Evolutionary conservation across 2,329 filamentous ascomycete genomes (phyloP), one percentile per base, ranked within the genome.

Genomic region (Rutstroemia sp.): DNA sequence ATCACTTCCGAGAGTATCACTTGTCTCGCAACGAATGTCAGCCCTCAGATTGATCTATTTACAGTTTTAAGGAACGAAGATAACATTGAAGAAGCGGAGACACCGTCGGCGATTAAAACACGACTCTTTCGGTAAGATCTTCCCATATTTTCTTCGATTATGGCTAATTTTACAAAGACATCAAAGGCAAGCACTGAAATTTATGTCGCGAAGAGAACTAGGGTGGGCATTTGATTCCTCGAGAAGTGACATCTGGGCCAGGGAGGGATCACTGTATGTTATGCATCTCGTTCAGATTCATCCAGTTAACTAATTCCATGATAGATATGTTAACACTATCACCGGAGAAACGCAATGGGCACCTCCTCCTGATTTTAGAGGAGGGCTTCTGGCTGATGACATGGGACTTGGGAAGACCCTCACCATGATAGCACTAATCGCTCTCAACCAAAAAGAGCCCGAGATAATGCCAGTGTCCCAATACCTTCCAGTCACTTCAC

Each of bases 401-500:
- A 96, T 96, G 91, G 91, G 91, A 21, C 58, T 96, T 5, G 91
- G 91, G 21, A 95, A 95, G 73, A 96, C 91, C 0, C 86, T 34
- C 94, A 92, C 67, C 89, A 95, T 66, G 87, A 87, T 0, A 68
- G 73, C 62, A 73, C 77, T 63, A 76, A 81, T 59, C 4, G 81
- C 39, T 42, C 30, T 34, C 30, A 34, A 34, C 9, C 8, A 34
- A 34, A 34, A 34, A 34, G 30, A 34, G 30, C 30, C 30, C 8
- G 9, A 34, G 30, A 34, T 12, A 34, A 30, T 8, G 23, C 23
- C 23, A 23, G 3, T 23, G 30, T 9, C 30, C 30, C 9, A 34
- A 12, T 12, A 34, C 3, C 3, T 34, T 34, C 4, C 30, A 34
- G 30, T 34, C 8, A 34, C 30, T 34, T 34, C 9, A 34, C 30